Evolutionary conservation across 805 yeast genomes (phyloP), one percentile per base, ranked within the genome.

Genomic region (Saturnispora hagleri): DNA sequence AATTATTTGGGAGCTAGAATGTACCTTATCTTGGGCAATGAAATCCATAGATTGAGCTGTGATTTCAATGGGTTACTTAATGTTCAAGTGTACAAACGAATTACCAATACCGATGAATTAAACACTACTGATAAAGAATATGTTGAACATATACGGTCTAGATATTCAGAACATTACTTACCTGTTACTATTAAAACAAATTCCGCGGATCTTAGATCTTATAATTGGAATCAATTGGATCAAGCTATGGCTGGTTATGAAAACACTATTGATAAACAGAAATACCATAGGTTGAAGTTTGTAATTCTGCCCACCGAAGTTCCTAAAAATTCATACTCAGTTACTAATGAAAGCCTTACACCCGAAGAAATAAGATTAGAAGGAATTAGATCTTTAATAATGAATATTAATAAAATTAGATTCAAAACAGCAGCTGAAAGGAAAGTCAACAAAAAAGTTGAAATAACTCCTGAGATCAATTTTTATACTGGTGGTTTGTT

Each of bases 341-440:
- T 66, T 6, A 62, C 62, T 1, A 77, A 75, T 55, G 96, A 88
- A 58, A 74, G 75, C 26, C 70, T 90, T 48, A 77, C 81, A 0
- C 81, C 84, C 3, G 99, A 91, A 62, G 98, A 91, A 66, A 77
- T 86, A n/a, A 70, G 96, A 51, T 76, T 91, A n/a, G 98, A 91
- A 64, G 99, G 98, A 0, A 70, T 91, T 20, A 72, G 91, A 44
- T 80, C 81, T 45, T 68, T 87, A 55, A 83, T 84, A 53, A 72
- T 80, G 1, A 67, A 78, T 28, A 76, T 89, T 13, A 82, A 84
- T 56, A 75, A 81, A 55, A 77, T 83, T 2, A 71, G 75, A 45
- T 76, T 76, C 57, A 68, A 69, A 47, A 66, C 81, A 0, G 65
- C 65, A 5, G 73, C 72, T 43, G 79, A 76, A 53, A 63, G 59